Evolutionary conservation across 805 yeast genomes (phyloP).

Genomic region (Kregervanrija fluxuum): DNA sequence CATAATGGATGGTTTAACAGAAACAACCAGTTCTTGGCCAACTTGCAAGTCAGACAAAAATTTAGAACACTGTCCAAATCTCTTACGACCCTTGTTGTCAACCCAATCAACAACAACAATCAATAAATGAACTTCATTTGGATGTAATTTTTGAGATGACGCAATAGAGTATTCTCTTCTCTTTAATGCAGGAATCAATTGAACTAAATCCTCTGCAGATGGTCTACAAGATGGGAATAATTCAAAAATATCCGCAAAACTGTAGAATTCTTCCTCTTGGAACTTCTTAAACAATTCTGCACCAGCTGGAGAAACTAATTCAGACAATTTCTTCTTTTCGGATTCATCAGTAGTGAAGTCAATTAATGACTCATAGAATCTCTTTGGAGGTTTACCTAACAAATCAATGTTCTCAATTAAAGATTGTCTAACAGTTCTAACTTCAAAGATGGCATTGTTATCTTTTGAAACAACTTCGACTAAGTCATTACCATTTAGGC

Average conservation of each 20-base stretch:
- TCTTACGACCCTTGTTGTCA: constrained; percentile 74
- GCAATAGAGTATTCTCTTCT: constrained; percentile 98
- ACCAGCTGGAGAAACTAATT: constrained; percentile 70
- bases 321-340: constrained; percentile 55
- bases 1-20: constrained; percentile 96
- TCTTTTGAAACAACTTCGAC: constrained; percentile 70
- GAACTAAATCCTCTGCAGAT: constrained; percentile 56
- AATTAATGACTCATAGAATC: constrained; percentile 81
- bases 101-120: constrained; percentile 96
- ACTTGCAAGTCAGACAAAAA: constrained; percentile 70
- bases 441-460: constrained; percentile 48
- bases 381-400: constrained; percentile 93
- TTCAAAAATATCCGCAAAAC: constrained; percentile 74
- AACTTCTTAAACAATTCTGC: constrained; percentile 77
- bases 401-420: constrained; percentile 76
- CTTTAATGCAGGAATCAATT: constrained; percentile 77
- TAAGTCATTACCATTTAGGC: constrained; percentile 59
- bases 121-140: constrained; percentile 82
- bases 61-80: constrained; percentile 93
- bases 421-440: constrained; percentile 76
- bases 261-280: constrained; percentile 76
- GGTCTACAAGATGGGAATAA: constrained; percentile 83
- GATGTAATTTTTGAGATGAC: constrained; percentile 88
- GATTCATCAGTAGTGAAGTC: constrained; percentile 61
- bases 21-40: constrained; percentile 84